phyloP scores from a whole-genome alignment of 179 eudicot genomes.

The Pouteria campechiana region DNA sequence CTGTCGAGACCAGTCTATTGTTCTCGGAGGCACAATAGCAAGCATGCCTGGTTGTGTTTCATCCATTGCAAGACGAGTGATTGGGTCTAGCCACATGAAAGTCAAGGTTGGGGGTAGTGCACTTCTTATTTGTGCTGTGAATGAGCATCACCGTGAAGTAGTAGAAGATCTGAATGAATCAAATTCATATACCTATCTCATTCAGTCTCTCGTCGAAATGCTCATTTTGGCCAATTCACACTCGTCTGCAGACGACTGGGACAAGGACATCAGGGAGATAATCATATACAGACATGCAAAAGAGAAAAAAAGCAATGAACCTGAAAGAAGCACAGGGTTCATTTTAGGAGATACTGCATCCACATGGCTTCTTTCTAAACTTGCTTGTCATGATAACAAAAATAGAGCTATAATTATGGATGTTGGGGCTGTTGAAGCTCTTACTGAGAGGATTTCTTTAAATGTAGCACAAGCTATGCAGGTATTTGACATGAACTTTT shows the following conservation, averaged over 20 bases:
- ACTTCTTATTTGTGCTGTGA: slow-evolving; percentile 77
- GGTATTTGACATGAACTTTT: slow-evolving; percentile 24
- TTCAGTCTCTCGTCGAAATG: slow-evolving; percentile 85
- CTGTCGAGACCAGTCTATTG: slow-evolving; percentile 53
- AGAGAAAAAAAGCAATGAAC: slow-evolving; percentile 32
- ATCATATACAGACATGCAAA: slow-evolving; percentile 40
- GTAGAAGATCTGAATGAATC: slow-evolving; percentile 61
- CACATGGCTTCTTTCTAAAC: slow-evolving; percentile 77
- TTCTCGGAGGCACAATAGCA: slow-evolving; percentile 56
- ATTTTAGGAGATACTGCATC: slow-evolving; percentile 54
- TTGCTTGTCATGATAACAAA: slow-evolving; percentile 68
- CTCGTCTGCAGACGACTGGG: slow-evolving; percentile 30
- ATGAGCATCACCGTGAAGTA: slow-evolving; percentile 57
- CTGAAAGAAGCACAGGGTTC: slow-evolving; percentile 27
- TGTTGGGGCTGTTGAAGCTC: slow-evolving; percentile 81
- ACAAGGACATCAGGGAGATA: slow-evolving; percentile 27
- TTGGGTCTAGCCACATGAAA: slow-evolving; percentile 45
- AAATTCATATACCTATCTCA: slow-evolving; percentile 35
- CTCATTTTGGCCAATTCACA: slow-evolving; percentile 29
- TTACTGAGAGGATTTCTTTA: slow-evolving; percentile 61
- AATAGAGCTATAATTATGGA: slow-evolving; percentile 66
- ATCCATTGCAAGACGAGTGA: slow-evolving; percentile 66
- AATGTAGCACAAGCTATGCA: slow-evolving; percentile 36
- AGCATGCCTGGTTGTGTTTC: slow-evolving; percentile 55
- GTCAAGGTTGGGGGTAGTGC: slow-evolving; percentile 85